These are phyloP conservation scores for Mrakia blollopis DNA, from an alignment of 768 basidiomycete genomes.

Conservation along the genomic window DNA sequence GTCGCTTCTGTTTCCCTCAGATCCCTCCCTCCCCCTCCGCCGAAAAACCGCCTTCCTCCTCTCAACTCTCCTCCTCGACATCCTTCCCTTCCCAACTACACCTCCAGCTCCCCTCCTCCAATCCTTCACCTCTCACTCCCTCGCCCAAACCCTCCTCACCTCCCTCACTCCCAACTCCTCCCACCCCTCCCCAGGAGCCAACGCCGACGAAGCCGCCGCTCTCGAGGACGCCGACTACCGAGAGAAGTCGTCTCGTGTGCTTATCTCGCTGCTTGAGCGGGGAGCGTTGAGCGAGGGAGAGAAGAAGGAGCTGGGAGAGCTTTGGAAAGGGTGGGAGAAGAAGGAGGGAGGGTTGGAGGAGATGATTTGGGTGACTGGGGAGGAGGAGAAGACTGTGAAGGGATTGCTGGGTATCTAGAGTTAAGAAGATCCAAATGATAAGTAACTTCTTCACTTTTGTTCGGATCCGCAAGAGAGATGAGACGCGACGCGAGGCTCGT, in stretches of 20 bases:
- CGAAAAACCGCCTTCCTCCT: slow-evolving; percentile 75
- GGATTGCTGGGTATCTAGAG: slow-evolving; percentile 14
- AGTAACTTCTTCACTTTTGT: too few species aligned
- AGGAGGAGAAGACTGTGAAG: slow-evolving; percentile 19
- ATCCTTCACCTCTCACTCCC: slow-evolving; percentile 12
- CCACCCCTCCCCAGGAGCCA: slow-evolving; percentile 23
- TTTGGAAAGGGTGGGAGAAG: slow-evolving; percentile 22
- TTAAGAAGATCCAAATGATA: too few species aligned
- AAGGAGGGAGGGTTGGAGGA: slow-evolving; percentile 33
- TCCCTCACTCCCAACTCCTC: slow-evolving; percentile 22
- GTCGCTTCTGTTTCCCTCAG: slow-evolving; percentile 45
- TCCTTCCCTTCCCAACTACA: slow-evolving; percentile 31
- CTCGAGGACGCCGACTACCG: slow-evolving; percentile 35
- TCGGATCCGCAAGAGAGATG: too few species aligned
- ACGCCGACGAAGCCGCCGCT: slow-evolving; percentile 30
- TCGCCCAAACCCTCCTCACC: slow-evolving; percentile 19
- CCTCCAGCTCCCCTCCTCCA: slow-evolving; percentile 3
- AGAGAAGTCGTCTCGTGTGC: slow-evolving; percentile 34
- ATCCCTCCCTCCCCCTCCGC: slow-evolving; percentile 70
- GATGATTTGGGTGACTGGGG: slow-evolving; percentile 5
- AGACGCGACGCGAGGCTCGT: too few species aligned
- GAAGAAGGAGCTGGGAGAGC: slow-evolving; percentile 20
- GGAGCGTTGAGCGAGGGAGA: slow-evolving; percentile 30
- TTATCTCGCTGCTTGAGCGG: slow-evolving; percentile 31
- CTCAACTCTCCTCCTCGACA: slow-evolving; percentile 59